These are phyloP conservation scores for Linnemannia zychae DNA, from an alignment of 192 early-diverging fungal species.

Conservation along the genomic window DNA sequence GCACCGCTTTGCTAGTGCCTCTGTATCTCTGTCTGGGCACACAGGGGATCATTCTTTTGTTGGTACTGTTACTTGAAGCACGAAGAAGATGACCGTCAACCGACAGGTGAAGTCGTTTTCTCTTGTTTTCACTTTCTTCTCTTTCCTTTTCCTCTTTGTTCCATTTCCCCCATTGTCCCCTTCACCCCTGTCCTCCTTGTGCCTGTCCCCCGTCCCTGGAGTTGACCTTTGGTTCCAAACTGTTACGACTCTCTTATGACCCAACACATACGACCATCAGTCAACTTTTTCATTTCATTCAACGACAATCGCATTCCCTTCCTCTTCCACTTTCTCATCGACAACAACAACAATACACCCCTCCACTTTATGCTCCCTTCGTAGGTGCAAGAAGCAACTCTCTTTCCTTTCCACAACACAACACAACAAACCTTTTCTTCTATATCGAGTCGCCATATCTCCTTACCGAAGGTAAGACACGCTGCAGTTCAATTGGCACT, in stretches of 20 bases:
- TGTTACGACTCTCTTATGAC: constrained; percentile 15
- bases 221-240: constrained; percentile 35
- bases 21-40: not conserved
- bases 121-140: not conserved
- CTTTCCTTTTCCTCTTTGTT: not conserved
- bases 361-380: not conserved
- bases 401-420: not conserved
- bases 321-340: not conserved
- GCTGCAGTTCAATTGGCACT: no score
- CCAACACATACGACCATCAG: constrained; percentile 14
- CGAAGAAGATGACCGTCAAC: not conserved
- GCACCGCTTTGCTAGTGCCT: not conserved
- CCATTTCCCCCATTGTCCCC: not conserved
- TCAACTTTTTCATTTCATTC: not conserved
- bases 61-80: not conserved
- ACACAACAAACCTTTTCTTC: no score
- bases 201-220: constrained; percentile 17
- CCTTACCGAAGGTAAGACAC: no score
- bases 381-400: not conserved
- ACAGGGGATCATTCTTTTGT: not conserved
- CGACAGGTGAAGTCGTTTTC: not conserved
- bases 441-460: no score
- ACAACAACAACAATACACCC: not conserved
- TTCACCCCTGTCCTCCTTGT: constrained; percentile 1
- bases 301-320: not conserved